phyloP scores from a whole-genome alignment of 768 basidiomycete genomes.

The Gyrodon lividus region DNA sequence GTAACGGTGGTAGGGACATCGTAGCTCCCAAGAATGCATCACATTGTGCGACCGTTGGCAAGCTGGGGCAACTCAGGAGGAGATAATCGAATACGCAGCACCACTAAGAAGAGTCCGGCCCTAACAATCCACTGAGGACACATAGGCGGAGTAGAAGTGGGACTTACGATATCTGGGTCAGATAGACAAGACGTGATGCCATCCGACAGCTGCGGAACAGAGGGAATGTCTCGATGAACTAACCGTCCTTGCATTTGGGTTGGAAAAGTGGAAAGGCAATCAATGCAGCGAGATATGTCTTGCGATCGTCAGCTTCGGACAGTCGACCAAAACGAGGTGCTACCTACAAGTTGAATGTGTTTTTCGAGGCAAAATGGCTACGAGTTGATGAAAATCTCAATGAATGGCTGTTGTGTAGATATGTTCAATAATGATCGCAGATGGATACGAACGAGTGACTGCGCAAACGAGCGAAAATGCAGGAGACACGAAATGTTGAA shows the following conservation, averaged over 20 bases:
- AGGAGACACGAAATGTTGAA: not conserved
- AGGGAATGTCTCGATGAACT: not conserved
- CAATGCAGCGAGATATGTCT: not conserved
- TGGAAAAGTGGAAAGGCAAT: not conserved
- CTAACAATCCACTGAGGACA: not conserved
- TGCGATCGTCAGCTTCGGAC: not conserved
- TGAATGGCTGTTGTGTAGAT: not conserved
- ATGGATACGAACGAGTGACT: not conserved
- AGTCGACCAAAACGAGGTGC: not conserved
- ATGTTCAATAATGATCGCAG: not conserved
- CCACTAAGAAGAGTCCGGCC: not conserved
- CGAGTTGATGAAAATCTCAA: not conserved
- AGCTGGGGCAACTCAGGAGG: not conserved
- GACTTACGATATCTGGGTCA: not conserved
- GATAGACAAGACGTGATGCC: not conserved
- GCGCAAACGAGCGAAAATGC: not conserved
- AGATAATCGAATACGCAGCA: not conserved
- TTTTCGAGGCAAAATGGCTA: not conserved
- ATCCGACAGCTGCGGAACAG: no score
- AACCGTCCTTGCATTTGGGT: not conserved
- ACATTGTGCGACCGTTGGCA: not conserved
- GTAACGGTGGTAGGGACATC: no score
- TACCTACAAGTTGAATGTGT: not conserved
- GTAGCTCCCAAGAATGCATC: not conserved
- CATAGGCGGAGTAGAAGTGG: not conserved